phyloP scores from a whole-genome alignment of 345 rosid species.

The Citrus sp. region DNA sequence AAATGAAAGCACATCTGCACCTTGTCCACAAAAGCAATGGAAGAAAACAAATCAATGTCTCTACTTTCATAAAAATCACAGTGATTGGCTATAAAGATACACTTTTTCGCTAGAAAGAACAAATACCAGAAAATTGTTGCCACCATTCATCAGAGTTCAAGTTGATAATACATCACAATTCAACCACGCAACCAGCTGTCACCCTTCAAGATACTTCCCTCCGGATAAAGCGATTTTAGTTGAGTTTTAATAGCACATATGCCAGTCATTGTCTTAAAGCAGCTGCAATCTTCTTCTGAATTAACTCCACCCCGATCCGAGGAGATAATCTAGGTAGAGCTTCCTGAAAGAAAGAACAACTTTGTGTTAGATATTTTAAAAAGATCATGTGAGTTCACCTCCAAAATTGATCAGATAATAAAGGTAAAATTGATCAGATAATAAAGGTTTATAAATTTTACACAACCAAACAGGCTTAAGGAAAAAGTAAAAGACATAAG shows the following conservation, averaged over 20 bases:
- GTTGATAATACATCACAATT: background rate
- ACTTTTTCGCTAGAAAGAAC: constrained; percentile 14
- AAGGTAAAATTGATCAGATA: background rate
- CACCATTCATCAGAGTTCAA: background rate
- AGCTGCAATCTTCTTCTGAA: constrained; percentile 77
- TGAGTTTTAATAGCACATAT: constrained; percentile 8
- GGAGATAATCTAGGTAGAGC: constrained; percentile 68
- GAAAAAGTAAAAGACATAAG: background rate
- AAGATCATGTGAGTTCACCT: background rate
- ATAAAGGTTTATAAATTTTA: background rate
- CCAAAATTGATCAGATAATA: background rate
- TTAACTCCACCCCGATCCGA: constrained; percentile 58
- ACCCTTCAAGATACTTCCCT: background rate
- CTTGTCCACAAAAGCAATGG: constrained; percentile 4
- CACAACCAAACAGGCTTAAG: no score
- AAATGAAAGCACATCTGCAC: background rate
- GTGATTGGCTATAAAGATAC: background rate
- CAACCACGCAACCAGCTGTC: background rate
- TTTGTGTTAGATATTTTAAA: background rate
- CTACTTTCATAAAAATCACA: background rate
- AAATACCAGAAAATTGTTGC: background rate
- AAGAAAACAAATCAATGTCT: constrained; percentile 1
- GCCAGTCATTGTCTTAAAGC: constrained; percentile 41
- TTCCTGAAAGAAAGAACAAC: constrained; percentile 41
- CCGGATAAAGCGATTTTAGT: background rate